phyloP scores from a whole-genome alignment of 2,329 filamentous ascomycete genomes.

The Diaporthe eres region DNA sequence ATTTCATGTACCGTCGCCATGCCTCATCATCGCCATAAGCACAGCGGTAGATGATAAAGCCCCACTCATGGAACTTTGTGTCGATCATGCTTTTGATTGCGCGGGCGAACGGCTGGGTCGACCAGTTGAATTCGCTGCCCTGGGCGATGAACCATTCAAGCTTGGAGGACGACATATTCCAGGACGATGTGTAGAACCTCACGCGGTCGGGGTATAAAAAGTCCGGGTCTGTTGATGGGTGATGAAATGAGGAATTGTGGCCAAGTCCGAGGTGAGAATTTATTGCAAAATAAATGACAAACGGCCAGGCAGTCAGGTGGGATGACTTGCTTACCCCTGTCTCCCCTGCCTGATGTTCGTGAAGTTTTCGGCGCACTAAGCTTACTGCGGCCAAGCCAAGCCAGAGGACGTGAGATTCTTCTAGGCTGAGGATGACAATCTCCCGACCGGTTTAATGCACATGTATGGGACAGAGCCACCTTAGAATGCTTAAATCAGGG shows the following conservation, averaged over 20 bases:
- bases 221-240: not conserved
- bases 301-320: not conserved
- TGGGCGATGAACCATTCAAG: slow-evolving; percentile 17
- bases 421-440: not conserved
- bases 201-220: not conserved
- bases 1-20: slow-evolving; percentile 5
- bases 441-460: not conserved
- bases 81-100: slow-evolving; percentile 1
- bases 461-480: no score
- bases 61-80: not conserved
- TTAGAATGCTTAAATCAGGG: not conserved
- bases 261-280: not conserved
- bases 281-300: not conserved
- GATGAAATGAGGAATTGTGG: not conserved
- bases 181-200: no score
- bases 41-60: slow-evolving; percentile 4
- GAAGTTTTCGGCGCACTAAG: not conserved
- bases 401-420: not conserved
- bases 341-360: not conserved
- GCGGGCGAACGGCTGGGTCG: not conserved
- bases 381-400: not conserved
- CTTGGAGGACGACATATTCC: not conserved
- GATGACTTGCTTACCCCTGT: not conserved
- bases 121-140: not conserved
- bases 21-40: not conserved